Evolutionary conservation across 2,329 filamentous ascomycete species (phyloP), one percentile per base, ranked within the genome.

Genomic region (Pestalotiopsis sp.): DNA sequence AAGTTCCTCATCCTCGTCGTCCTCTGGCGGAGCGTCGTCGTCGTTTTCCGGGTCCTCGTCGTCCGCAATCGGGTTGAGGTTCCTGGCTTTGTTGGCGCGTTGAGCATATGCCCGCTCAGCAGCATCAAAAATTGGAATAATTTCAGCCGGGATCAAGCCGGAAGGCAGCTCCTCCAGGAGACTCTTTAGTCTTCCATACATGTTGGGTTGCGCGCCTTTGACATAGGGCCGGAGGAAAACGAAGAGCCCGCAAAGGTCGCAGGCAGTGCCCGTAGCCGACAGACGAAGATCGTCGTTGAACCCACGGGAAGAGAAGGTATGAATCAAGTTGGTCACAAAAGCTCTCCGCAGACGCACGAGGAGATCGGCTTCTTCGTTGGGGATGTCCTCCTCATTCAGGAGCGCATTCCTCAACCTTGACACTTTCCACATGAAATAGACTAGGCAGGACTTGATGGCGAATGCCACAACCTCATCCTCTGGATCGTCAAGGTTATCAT

Each of bases 361-460:
- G 25, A 86, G 80, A 73, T 92, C 88, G 38, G 94, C 82, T 7
- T 90, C 87, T 6, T 83, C 79, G 64, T 88, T 84, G 1, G 88
- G 75, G 67, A 93, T 80, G 66, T 82, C 86, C 3, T 83, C 85
- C 58, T 89, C 86, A 31, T 85, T 84, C 17, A 85, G 81, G 45
- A 93, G 79, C 17, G 86, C 80, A 66, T 85, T 83, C 70, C 85
- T 83, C 70, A 93, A 76, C 66, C 86, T 84, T 66, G 89, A 88
- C 25, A 92, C 87, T 77, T 96, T 95, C 96, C 96, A 99, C 90
- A 97, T 93, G 77, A 98, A 97, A 82, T 98, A 98, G 81, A 97
- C 94, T 61, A 94, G 86, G 64, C 92, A 86, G 2, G 91, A 87
- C 72, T 92, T 92, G 75, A 97, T 92, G 38, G 94, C 91, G 74